phyloP scores from a whole-genome alignment of 352 stramenopile genomes.

The Aphanomyces invadans region DNA sequence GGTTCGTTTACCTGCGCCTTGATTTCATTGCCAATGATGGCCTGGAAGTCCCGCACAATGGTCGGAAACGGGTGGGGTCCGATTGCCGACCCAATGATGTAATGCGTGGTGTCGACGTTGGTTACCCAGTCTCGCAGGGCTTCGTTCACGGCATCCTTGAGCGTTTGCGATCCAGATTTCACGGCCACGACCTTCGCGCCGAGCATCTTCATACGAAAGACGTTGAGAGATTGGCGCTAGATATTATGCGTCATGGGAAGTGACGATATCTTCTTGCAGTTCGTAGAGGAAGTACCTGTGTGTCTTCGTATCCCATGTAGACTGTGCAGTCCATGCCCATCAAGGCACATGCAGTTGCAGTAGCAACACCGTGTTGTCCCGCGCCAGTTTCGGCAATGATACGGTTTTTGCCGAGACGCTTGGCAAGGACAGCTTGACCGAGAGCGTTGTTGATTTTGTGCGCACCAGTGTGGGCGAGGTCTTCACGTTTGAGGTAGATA shows the following conservation, averaged over 20 bases:
- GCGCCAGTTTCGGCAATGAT: slow-evolving; percentile 99
- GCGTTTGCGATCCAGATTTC: slow-evolving; percentile 91
- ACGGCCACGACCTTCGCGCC: slow-evolving; percentile 97
- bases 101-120: slow-evolving; percentile 97
- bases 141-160: slow-evolving; percentile 99
- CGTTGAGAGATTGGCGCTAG: slow-evolving; percentile 95
- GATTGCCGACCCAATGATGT: slow-evolving; percentile 97
- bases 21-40: slow-evolving; percentile 93
- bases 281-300: slow-evolving; percentile 32
- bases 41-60: slow-evolving; percentile 98
- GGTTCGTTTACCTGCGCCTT: slow-evolving; percentile 79
- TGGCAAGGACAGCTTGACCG: slow-evolving; percentile 93
- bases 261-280: neutral
- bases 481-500: slow-evolving; percentile 98
- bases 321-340: slow-evolving; percentile 94
- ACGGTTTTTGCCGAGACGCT: slow-evolving; percentile 93
- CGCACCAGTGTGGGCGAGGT: slow-evolving; percentile 96
- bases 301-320: slow-evolving; percentile 99
- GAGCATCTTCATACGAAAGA: slow-evolving; percentile 99
- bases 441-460: slow-evolving; percentile 99
- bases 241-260: no score
- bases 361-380: slow-evolving; percentile 97
- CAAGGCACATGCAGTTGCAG: slow-evolving; percentile 94
- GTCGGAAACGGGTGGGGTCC: slow-evolving; percentile 97
- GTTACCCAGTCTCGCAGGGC: slow-evolving; percentile 98